Conservation (phyloP, 2,329 filamentous ascomycete genomes). For the Colletotrichum destructivum region DNA sequence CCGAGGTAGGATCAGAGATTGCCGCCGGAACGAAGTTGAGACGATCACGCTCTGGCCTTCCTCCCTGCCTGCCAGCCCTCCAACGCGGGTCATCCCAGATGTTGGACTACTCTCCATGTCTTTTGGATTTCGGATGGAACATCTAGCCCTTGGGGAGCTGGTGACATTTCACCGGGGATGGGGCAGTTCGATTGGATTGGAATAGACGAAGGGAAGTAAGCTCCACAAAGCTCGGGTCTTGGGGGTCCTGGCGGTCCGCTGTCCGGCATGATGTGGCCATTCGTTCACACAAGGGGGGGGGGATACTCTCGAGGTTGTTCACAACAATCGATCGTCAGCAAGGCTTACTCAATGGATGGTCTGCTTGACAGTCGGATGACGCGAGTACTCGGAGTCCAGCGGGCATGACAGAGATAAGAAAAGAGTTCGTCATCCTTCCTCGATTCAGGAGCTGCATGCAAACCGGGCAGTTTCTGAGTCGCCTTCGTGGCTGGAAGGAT, state of each 20-base stretch:
- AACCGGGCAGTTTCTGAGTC: neutral
- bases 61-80: neutral
- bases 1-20: slow-evolving; percentile 20
- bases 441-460: neutral
- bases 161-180: neutral
- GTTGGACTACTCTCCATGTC: neutral
- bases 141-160: neutral
- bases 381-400: neutral
- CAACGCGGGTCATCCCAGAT: neutral
- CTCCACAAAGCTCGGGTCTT: neutral
- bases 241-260: neutral
- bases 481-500: too few relatives aligned
- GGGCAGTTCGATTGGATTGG: neutral
- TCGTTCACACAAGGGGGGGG: neutral
- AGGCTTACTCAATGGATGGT: neutral
- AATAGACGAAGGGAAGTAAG: neutral
- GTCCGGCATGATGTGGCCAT: neutral
- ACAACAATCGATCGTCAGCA: neutral
- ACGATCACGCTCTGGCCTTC: slow-evolving; percentile 33
- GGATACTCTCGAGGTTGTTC: too few relatives aligned
- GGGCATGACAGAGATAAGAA: too few relatives aligned
- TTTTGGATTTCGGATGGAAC: slow-evolving; percentile 15
- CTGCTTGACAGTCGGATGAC: too few relatives aligned
- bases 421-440: too few relatives aligned
- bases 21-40: slow-evolving; percentile 16